A percentile compares a stretch with the other conserved stretches of the same genome.
These are phyloP conservation scores for Paulownia fortunei DNA, from an alignment of 257 asterid species.

Conservation along the genomic window DNA sequence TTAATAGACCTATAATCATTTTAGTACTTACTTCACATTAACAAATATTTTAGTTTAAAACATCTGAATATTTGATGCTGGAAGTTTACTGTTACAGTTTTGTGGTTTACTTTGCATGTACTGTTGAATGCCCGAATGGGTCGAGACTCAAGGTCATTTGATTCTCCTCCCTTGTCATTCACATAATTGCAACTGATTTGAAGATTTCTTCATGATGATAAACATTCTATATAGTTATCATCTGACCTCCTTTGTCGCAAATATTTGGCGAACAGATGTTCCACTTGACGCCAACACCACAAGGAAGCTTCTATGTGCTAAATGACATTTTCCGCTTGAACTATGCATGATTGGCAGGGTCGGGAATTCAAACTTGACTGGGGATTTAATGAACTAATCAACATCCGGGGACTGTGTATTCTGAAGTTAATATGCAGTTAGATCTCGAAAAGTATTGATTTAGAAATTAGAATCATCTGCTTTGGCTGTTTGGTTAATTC, in stretches of 20 bases:
- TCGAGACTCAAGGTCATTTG: neutral
- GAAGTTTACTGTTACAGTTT: neutral
- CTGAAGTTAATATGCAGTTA: slow-evolving; percentile 10
- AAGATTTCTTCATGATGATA: neutral
- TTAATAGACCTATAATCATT: too few species aligned
- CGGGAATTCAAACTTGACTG: slow-evolving; percentile 14
- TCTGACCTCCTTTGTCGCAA: neutral
- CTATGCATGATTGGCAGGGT: slow-evolving; percentile 45
- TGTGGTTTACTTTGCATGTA: neutral
- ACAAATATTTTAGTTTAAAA: too few species aligned
- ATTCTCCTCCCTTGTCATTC: neutral
- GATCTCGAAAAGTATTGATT: neutral
- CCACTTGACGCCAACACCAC: slow-evolving; percentile 63
- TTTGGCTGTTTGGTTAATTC: slow-evolving; percentile 17
- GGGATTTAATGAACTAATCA: slow-evolving; percentile 11
- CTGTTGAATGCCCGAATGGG: neutral
- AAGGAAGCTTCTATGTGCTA: slow-evolving; percentile 60
- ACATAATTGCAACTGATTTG: neutral
- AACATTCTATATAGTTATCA: neutral
- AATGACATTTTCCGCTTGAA: slow-evolving; percentile 69
- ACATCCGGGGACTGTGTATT: neutral
- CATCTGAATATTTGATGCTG: neutral
- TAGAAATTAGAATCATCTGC: slow-evolving; percentile 2
- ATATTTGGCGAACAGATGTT: slow-evolving; percentile 50
- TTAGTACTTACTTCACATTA: too few species aligned